These are phyloP conservation scores for Chlorella vulgaris DNA, from an alignment of 139 green algal genomes.

Conservation along the genomic window DNA sequence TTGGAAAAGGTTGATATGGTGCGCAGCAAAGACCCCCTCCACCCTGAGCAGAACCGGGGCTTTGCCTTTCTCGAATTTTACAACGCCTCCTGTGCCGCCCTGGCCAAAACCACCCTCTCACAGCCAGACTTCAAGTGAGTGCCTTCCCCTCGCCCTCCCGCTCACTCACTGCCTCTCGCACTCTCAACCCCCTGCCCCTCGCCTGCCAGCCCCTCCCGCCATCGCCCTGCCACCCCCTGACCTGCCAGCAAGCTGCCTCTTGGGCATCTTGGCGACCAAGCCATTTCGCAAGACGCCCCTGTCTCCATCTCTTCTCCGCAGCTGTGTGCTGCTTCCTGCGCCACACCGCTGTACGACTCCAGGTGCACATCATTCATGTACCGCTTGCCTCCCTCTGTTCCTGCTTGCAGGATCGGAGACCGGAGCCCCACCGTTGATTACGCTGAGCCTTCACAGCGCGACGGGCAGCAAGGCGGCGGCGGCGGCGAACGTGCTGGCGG, in stretches of 20 bases:
- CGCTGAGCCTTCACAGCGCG: slow-evolving; percentile 67
- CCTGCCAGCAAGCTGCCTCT: too few species aligned
- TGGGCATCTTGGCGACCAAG: too few species aligned
- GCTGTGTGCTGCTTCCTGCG: too few species aligned
- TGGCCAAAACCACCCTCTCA: slow-evolving; percentile 64
- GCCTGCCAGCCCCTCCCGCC: too few species aligned
- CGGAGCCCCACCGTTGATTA: slow-evolving; percentile 73
- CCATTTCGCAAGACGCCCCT: too few species aligned
- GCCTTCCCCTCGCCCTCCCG: neutral
- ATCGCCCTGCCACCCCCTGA: too few species aligned
- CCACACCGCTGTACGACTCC: too few species aligned
- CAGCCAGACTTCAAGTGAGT: slow-evolving; percentile 65
- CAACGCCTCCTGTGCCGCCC: slow-evolving; percentile 82
- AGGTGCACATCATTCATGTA: too few species aligned
- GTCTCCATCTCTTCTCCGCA: too few species aligned
- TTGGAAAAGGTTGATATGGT: slow-evolving; percentile 67
- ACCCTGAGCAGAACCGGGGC: slow-evolving; percentile 73
- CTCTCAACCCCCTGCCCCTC: neutral
- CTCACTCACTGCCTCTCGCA: neutral
- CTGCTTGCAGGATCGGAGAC: slow-evolving; percentile 52
- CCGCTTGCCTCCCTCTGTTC: neutral
- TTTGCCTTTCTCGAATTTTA: slow-evolving; percentile 93
- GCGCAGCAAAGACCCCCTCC: slow-evolving; percentile 58
- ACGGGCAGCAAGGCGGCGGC: too few species aligned
- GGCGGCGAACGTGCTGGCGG: too few species aligned